phyloP scores from a whole-genome alignment of 129 eudicot species.

The Sambucus nigra region DNA sequence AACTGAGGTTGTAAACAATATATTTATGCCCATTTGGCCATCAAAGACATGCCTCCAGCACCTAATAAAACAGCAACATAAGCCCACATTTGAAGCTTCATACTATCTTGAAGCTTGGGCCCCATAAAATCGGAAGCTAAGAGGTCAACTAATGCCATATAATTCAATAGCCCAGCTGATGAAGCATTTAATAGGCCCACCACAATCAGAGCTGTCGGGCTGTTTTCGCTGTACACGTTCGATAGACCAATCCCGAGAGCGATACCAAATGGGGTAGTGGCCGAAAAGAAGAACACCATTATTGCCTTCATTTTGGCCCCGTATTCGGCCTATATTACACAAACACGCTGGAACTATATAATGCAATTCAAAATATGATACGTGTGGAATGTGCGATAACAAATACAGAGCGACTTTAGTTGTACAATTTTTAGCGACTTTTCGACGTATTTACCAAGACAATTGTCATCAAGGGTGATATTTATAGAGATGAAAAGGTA shows the following conservation, averaged over 20 bases:
- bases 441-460: neutral
- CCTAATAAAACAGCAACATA: slow-evolving; percentile 49
- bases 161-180: slow-evolving; percentile 54
- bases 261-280: slow-evolving; percentile 65
- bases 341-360: neutral
- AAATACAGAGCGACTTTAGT: neutral
- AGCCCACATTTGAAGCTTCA: slow-evolving; percentile 43
- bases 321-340: slow-evolving; percentile 49
- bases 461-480: too few relatives aligned
- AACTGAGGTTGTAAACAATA: too few relatives aligned
- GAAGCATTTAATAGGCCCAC: slow-evolving; percentile 53
- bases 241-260: slow-evolving; percentile 43
- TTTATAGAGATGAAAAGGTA: too few relatives aligned
- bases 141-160: slow-evolving; percentile 72
- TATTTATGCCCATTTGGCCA: slow-evolving; percentile 74
- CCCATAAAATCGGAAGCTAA: slow-evolving; percentile 67
- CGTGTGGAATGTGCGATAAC: too few relatives aligned
- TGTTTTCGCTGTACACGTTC: slow-evolving; percentile 39
- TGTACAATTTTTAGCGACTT: neutral
- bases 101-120: slow-evolving; percentile 37
- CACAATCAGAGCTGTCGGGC: slow-evolving; percentile 47
- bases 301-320: slow-evolving; percentile 37
- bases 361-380: neutral
- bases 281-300: slow-evolving; percentile 69
- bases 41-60: slow-evolving; percentile 64